A percentile compares a stretch with the other conserved stretches of the same genome.
phyloP scores from a whole-genome alignment of 805 yeast genomes.

The Soucietia sequanensis region DNA sequence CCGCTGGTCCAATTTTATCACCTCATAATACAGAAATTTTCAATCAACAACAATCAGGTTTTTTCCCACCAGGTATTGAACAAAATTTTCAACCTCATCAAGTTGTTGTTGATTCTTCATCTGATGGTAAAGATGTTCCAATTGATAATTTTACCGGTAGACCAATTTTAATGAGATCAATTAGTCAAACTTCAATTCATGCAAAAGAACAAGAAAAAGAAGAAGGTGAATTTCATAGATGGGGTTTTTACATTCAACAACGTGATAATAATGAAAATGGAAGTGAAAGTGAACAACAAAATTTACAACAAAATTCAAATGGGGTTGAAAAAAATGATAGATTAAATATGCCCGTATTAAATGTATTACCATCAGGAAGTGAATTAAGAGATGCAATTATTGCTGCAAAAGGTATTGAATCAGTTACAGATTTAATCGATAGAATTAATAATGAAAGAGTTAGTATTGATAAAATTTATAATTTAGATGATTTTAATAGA shows the following conservation, averaged over 20 bases:
- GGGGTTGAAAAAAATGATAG: conserved; percentile 6
- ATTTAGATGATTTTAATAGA: conserved; percentile 12
- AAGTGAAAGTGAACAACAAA: conserved; percentile 1
- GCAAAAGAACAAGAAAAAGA: conserved; percentile 82
- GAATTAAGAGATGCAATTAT: conserved; percentile 61
- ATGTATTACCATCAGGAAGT: conserved; percentile 52
- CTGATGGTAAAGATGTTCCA: conserved; percentile 50
- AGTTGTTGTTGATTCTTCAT: conserved; percentile 65
- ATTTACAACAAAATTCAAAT: background rate
- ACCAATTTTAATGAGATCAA: conserved; percentile 63
- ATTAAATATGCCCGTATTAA: conserved; percentile 27
- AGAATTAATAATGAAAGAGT: conserved; percentile 58
- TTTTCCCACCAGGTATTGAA: conserved; percentile 18
- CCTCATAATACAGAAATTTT: conserved; percentile 32
- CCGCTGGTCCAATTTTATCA: conserved; percentile 53
- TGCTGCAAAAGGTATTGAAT: conserved; percentile 71
- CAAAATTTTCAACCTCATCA: conserved; percentile 57
- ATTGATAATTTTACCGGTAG: conserved; percentile 70
- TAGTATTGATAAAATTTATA: conserved; percentile 50
- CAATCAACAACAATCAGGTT: conserved; percentile 12
- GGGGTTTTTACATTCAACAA: conserved; percentile 79
- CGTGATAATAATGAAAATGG: conserved; percentile 29
- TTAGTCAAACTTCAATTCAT: conserved; percentile 63
- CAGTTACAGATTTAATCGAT: conserved; percentile 64
- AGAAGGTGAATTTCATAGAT: conserved; percentile 88